phyloP scores from a whole-genome alignment of 139 green algal genomes.

The Medakamo hakoo region DNA sequence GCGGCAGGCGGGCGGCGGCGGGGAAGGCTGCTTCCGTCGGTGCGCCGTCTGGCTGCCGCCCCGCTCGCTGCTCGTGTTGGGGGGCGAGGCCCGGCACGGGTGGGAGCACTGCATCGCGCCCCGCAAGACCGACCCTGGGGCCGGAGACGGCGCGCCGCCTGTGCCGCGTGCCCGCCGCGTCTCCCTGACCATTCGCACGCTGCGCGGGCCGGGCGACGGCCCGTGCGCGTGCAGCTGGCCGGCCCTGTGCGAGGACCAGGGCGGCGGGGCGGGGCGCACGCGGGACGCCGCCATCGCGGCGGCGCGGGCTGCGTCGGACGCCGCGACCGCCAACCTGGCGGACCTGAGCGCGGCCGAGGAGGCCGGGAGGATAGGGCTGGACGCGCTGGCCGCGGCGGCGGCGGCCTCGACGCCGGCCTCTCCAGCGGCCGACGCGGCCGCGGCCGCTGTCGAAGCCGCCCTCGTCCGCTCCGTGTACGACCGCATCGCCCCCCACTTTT shows the following conservation, averaged over 20 bases:
- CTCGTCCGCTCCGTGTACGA: constrained; percentile 65
- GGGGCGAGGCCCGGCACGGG: constrained; percentile 58
- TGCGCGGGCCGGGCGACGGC: constrained; percentile 6
- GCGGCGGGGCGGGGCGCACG: background rate
- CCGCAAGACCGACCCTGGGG: constrained; percentile 53
- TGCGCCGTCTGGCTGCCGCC: constrained; percentile 50
- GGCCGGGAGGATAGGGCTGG: no score
- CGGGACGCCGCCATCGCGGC: no score
- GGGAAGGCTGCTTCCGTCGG: constrained; percentile 7
- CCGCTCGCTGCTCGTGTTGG: constrained; percentile 72
- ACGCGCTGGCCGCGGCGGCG: no score
- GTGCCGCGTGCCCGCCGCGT: constrained; percentile 33
- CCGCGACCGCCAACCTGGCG: no score
- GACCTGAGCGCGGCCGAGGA: no score
- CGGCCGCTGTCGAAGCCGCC: background rate
- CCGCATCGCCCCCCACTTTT: constrained; percentile 91
- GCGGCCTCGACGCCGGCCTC: no score
- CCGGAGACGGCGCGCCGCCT: constrained; percentile 13
- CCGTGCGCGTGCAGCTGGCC: background rate
- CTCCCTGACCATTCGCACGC: constrained; percentile 79
- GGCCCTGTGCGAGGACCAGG: background rate
- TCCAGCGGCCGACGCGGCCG: no score
- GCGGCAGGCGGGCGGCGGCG: constrained; percentile 6
- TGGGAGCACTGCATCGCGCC: constrained; percentile 95
- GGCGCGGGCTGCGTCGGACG: no score